Conservation (phyloP, 257 asterid species). For the Solanum pimpinellifolium region DNA sequence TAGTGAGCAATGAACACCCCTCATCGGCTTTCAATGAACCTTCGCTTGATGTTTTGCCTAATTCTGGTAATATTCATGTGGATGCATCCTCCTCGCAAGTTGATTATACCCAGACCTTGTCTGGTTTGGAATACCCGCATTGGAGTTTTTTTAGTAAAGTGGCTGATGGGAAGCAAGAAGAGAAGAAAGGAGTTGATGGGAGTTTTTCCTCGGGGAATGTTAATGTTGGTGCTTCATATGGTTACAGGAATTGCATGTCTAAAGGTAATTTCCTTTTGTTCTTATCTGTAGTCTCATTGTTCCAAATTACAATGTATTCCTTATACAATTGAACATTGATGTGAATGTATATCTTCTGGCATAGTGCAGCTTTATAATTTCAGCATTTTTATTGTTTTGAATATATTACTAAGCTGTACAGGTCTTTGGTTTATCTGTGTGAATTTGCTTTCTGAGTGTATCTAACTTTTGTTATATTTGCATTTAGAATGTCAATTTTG, state of each 20-base stretch:
- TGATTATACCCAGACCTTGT: constrained; percentile 44
- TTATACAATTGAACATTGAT: not conserved
- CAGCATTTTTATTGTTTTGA: not conserved
- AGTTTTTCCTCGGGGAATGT: constrained; percentile 20
- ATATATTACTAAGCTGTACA: not conserved
- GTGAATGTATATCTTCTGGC: not conserved
- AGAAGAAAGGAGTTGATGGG: constrained; percentile 25
- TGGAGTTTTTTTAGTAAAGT: constrained; percentile 40
- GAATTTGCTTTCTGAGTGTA: not conserved
- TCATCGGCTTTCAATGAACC: constrained; percentile 21
- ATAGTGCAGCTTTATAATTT: not conserved
- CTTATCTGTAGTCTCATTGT: not conserved
- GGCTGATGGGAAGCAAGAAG: constrained; percentile 33
- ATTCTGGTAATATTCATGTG: constrained; percentile 18
- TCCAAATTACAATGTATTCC: not conserved
- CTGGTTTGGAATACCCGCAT: constrained; percentile 44
- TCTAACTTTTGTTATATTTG: not conserved
- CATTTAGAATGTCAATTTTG: not conserved
- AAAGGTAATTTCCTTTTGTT: constrained; percentile 36
- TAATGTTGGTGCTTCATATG: constrained; percentile 19
- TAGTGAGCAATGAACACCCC: constrained; percentile 21
- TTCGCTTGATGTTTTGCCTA: constrained; percentile 18
- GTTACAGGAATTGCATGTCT: constrained; percentile 19
- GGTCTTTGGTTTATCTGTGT: not conserved
- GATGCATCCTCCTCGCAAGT: constrained; percentile 31